Conservation (phyloP, 1,139 yeast genomes). For the Diutina catenulata region DNA sequence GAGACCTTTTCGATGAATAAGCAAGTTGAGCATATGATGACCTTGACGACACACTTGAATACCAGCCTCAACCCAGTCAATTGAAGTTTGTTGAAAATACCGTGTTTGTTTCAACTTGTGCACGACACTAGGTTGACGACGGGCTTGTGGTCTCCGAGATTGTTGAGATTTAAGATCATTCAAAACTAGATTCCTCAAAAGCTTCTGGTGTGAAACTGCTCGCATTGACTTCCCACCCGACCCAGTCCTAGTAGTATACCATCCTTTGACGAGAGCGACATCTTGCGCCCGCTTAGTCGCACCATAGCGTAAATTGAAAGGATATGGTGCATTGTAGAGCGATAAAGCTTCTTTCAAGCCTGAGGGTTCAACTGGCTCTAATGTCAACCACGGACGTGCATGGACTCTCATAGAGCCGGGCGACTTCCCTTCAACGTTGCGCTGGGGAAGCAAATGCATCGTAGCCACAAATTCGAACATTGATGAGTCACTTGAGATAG, state of each 20-base stretch:
- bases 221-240: too few relatives aligned
- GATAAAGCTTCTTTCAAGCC: constrained; percentile 49
- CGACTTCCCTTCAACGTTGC: constrained; percentile 18
- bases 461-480: constrained; percentile 15
- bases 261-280: constrained; percentile 68
- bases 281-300: constrained; percentile 76
- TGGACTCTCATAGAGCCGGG: too few relatives aligned
- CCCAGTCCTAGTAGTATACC: constrained; percentile 83
- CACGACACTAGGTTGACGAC: neutral
- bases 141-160: constrained; percentile 30
- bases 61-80: constrained; percentile 99
- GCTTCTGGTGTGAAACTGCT: constrained; percentile 79
- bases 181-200: constrained; percentile 61
- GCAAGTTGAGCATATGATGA: constrained; percentile 78
- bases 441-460: constrained; percentile 12
- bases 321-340: constrained; percentile 72
- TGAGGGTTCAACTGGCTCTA: constrained; percentile 16
- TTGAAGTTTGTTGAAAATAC: constrained; percentile 80
- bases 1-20: constrained; percentile 84
- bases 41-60: constrained; percentile 90
- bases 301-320: constrained; percentile 70
- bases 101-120: constrained; percentile 59
- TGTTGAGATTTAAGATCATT: constrained; percentile 53
- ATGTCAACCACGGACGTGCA: too few relatives aligned
- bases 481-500: too few relatives aligned